A percentile compares a stretch with the other conserved stretches of the same genome.
These are phyloP conservation scores for Diplodia corticola DNA, from an alignment of 2,329 filamentous ascomycete genomes.

Conservation along the genomic window DNA sequence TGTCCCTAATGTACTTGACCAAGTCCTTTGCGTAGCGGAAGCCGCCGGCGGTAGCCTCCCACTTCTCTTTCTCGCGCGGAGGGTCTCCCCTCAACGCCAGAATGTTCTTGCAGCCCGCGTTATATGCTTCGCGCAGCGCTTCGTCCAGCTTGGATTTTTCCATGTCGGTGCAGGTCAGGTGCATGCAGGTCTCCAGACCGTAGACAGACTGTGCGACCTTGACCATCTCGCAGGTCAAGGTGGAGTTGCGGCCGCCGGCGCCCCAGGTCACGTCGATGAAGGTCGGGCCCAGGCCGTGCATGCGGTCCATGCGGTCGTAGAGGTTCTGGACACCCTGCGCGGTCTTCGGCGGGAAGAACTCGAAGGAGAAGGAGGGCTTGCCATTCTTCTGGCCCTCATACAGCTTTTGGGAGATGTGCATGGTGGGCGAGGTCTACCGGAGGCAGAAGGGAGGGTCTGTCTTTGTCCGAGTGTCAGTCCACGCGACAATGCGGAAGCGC, in stretches of 20 bases:
- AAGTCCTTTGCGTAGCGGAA: slow-evolving; percentile 93
- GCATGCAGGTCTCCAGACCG: slow-evolving; percentile 98
- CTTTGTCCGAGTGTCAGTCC: neutral
- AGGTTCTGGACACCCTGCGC: slow-evolving; percentile 97
- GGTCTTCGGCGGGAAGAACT: slow-evolving; percentile 99
- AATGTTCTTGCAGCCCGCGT: slow-evolving; percentile 96
- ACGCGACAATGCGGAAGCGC: neutral
- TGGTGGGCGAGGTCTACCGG: slow-evolving; percentile 50
- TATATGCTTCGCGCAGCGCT: slow-evolving; percentile 84
- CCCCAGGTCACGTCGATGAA: slow-evolving; percentile 99
- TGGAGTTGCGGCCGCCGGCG: slow-evolving; percentile 85
- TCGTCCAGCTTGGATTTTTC: slow-evolving; percentile 86
- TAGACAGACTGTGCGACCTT: slow-evolving; percentile 92
- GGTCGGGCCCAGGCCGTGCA: slow-evolving; percentile 89
- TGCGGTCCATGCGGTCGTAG: slow-evolving; percentile 99
- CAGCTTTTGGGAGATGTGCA: slow-evolving; percentile 96
- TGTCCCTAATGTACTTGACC: slow-evolving; percentile 76
- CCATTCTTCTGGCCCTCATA: slow-evolving; percentile 74
- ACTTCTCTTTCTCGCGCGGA: slow-evolving; percentile 88
- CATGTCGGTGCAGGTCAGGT: slow-evolving; percentile 98
- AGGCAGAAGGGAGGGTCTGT: neutral
- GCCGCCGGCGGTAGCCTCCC: slow-evolving; percentile 81
- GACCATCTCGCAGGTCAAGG: slow-evolving; percentile 97
- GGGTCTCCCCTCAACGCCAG: slow-evolving; percentile 91
- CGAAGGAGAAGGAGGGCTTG: slow-evolving; percentile 93